These are phyloP conservation scores for Pichia kluyveri DNA, from an alignment of 805 yeast genomes.

Conservation along the genomic window DNA sequence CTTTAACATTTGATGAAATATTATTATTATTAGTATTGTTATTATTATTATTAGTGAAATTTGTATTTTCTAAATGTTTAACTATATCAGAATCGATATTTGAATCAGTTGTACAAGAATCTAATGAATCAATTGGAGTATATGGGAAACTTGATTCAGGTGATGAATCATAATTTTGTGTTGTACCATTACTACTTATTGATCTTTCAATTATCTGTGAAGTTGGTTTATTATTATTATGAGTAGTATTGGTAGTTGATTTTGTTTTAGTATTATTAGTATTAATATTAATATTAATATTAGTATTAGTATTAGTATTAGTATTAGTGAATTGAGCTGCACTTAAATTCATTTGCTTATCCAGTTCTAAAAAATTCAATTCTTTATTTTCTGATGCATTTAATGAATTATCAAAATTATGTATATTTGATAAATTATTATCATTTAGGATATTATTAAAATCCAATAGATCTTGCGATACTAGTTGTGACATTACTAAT, in stretches of 20 bases:
- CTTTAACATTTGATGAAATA: background rate
- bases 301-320: too few relatives aligned
- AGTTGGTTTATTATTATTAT: background rate
- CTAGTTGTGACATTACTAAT: background rate
- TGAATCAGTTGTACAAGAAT: conserved; percentile 10
- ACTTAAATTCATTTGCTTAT: conserved; percentile 4
- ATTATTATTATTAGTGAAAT: background rate
- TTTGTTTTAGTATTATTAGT: too few relatives aligned
- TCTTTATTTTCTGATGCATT: background rate
- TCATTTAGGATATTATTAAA: background rate
- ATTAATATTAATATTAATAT: too few relatives aligned
- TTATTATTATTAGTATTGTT: background rate
- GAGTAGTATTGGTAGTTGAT: background rate
- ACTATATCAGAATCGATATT: conserved; percentile 2
- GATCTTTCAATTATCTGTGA: background rate
- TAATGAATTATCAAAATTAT: background rate
- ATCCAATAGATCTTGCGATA: background rate
- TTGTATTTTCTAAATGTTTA: background rate
- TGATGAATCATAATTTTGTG: conserved; percentile 2
- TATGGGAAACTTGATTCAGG: conserved; percentile 15
- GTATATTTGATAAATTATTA: background rate
- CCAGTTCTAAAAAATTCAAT: conserved; percentile 1
- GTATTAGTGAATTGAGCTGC: background rate
- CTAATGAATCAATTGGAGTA: conserved; percentile 17
- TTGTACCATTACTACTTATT: background rate